Evolutionary conservation across 768 basidiomycete genomes (phyloP), one percentile per base, ranked within the genome.

Genomic region (Termitomyces heimii): DNA sequence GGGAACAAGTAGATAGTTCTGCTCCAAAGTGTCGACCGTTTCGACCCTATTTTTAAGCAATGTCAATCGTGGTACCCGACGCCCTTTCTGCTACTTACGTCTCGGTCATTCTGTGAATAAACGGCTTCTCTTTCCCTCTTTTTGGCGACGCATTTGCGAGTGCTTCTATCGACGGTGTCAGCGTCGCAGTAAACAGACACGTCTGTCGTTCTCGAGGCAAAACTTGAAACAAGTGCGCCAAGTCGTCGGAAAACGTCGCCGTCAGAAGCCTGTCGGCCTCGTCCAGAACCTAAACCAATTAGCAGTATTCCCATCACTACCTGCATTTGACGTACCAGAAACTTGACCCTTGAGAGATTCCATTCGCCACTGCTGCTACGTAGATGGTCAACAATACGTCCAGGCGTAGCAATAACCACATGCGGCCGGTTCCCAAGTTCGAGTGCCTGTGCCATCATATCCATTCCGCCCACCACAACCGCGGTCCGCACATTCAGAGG

Each of bases 391-490:
- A 94, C 92, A 22, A 99, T 84, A 20, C 97, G 83, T 2, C 97
- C 97, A 3, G 97, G 97, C 0, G 97, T 99, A 8, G 95, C 97
- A 46, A 99, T 85, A 24, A 98, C 86, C 37, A 99, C 81, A 68
- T 98, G 97, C 0, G 97, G 97, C 42, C 89, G 82, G 61, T 85
- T 83, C 2, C 80, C 78, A 14, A 99, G 82, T 65, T 95, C 94
- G 18, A 92, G 75, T 0, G 96, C 92, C 68, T 99, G 97, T 1
- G 84, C 69, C 78, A 97, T 93, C 88, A 96, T 96, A 65, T 99
- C 97, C 93, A 99, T 96, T 5, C 97, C 97, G 18, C 97, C 97
- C 2, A 98, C 94, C 32, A 98, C 76, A 8, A 98, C 94, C 10
- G 89, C 82, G 9, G 94, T 96, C 31, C 85, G 85, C 48, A 93